Evolutionary conservation across 352 stramenopile genomes (phyloP), one percentile per base, ranked within the genome.

Genomic region (Phytophthora tentaculata): DNA sequence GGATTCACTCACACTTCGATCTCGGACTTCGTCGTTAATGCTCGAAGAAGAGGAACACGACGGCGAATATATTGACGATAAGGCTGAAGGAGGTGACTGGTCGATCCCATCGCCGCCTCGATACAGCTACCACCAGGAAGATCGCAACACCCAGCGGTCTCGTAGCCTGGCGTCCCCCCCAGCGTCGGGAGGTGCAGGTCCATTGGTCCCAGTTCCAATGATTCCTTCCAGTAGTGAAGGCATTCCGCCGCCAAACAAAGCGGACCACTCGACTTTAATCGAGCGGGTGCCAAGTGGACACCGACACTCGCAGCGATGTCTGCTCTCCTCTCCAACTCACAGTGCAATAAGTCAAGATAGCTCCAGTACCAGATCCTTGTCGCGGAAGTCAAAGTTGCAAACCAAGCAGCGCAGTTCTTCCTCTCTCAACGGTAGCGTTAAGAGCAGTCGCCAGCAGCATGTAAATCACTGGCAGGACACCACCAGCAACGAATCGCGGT

Each of bases 401-500:
- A 44, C 51, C 10, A 68, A 66, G 24, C 67, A 70, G 13, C 55
- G 48, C n/a, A 73, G 58, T 26, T 58, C 54, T 29, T 62, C 58
- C 1, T 71, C 52, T 23, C 49, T 52, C 23, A 64, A 61, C 39
- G 50, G 58, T 23, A 69, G 35, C 35, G 2, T 43, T 43, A 53
- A 23, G 26, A 35, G 6, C 65, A 45, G 65, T 39, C 55, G 39
- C 12, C 56, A 63, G 47, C 60, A 49, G 10, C 29, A 44, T 2
- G 58, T 67, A 12, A 61, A 39, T 6, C 49, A 53, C 28, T 63
- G 57, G 61, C 71, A 75, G 54, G 71, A 75, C 22, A 61, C 56
- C 3, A 20, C 52, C 14, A 73, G 61, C 22, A 79, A 57, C 41
- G 67, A 75, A 37, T 73, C 58, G 17, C 54, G 58, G 12, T 76